Evolutionary conservation across 495 filamentous ascomycete species (phyloP), one percentile per base, ranked within the genome.

Genomic region (Bathelium albidoporum): DNA sequence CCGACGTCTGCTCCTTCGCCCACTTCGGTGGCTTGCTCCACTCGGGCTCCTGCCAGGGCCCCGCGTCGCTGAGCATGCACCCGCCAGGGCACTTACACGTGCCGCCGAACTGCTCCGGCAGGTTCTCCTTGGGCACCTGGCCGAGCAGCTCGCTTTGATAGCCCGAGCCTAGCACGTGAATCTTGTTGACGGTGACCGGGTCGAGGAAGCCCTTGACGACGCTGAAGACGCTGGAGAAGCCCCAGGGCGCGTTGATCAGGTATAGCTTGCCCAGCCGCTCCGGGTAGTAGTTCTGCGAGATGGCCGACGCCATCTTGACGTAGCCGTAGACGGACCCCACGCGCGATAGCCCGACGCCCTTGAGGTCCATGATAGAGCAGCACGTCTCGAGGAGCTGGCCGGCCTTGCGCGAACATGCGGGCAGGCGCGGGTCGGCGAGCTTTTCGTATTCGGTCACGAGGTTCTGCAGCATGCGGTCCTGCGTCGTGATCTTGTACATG

Each of bases 371-470:
- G 74, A 98, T 89, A 63, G 87, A 89, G 82, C 94, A 98, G 79
- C 90, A 97, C 36, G 94, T 98, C 79, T 98, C 94, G 65, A 96
- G 87, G 32, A 98, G 84, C 66, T 85, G 82, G 66, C 90, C 90
- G 32, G 88, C 80, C 78, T 96, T 96, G 73, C 94, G 90, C 36
- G 89, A 96, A 83, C 94, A 97, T 58, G 94, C 94, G 49, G 94
- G 94, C 59, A 98, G 79, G 58, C 94, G 88, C 10, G 94, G 92
- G 75, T 97, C 94, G 32, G 88, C 82, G 62, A 97, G 79, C 73
- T 93, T 95, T 81, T 98, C 94, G 77, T 97, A 98, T 76, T 98
- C 94, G 70, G 88, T 85, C 20, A 96, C 94, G 26, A 98, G 85
- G 79, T 97, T 97, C 73, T 91, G 82, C 43, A 96, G 77, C 94